Percentiles rank a stretch among this genome's conserved stretches.
Evolutionary conservation across 1,284 basidiomycete genomes (phyloP).

Genomic region (Marasmius sp.): DNA sequence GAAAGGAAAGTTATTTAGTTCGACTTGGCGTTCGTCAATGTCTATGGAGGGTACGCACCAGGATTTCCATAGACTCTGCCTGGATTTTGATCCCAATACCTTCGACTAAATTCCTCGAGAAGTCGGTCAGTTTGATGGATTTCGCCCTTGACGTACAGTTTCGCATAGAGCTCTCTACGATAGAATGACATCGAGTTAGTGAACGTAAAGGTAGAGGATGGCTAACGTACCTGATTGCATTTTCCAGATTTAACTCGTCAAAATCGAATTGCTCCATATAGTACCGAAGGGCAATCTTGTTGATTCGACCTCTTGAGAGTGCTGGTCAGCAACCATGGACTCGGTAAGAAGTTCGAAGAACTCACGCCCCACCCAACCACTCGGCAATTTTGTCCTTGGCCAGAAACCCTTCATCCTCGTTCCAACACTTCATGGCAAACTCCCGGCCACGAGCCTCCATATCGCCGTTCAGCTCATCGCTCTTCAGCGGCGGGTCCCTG

Average conservation of each 20-base stretch:
- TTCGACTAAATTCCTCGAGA: constrained; percentile 84
- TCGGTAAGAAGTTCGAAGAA: constrained; percentile 22
- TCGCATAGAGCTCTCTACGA: constrained; percentile 79
- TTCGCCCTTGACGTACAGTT: constrained; percentile 92
- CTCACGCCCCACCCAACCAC: constrained; percentile 89
- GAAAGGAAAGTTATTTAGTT: background rate
- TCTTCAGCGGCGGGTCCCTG: constrained; percentile 45
- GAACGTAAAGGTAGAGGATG: background rate
- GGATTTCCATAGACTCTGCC: constrained; percentile 77
- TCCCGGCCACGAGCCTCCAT: constrained; percentile 69
- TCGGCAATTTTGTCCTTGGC: constrained; percentile 92
- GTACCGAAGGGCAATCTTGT: constrained; percentile 70
- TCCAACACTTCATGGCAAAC: constrained; percentile 79
- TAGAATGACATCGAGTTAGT: too few species aligned
- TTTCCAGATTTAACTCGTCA: constrained; percentile 76
- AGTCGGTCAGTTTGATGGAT: constrained; percentile 98
- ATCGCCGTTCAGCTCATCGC: constrained; percentile 31
- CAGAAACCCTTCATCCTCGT: constrained; percentile 83
- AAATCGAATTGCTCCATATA: constrained; percentile 95
- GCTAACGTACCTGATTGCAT: constrained; percentile 78
- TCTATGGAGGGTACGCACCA: constrained; percentile 48
- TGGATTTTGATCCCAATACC: constrained; percentile 92
- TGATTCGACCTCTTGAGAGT: constrained; percentile 66
- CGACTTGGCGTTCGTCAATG: constrained; percentile 5
- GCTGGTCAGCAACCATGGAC: constrained; percentile 14